Evolutionary conservation across 306 rosid genomes (phyloP).

Genomic region (Macrotyloma uniflorum): DNA sequence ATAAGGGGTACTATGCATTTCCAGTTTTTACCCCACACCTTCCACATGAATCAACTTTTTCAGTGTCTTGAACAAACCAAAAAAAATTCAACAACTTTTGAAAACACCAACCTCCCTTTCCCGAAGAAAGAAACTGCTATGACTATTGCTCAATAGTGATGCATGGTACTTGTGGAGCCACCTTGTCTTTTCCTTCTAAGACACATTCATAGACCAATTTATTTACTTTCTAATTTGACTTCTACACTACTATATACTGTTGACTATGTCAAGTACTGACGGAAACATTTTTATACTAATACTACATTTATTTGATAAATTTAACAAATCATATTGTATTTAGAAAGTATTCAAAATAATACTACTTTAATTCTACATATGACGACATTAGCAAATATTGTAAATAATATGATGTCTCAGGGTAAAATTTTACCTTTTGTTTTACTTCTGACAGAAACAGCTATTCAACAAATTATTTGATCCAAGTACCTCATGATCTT

Average conservation of each 20-base stretch:
- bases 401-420: neutral
- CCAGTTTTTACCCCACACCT: conserved; percentile 20
- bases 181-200: neutral
- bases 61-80: conserved; percentile 20
- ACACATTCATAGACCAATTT: neutral
- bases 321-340: neutral
- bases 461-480: too few relatives aligned
- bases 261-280: neutral
- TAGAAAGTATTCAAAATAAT: neutral
- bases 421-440: neutral
- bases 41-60: neutral
- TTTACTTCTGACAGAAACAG: neutral
- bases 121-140: conserved; percentile 21
- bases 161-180: neutral
- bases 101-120: conserved; percentile 14
- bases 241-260: neutral
- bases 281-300: neutral
- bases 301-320: too few relatives aligned
- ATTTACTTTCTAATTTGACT: neutral
- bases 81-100: conserved; percentile 2
- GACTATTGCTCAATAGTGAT: conserved; percentile 33
- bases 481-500: neutral
- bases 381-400: too few relatives aligned
- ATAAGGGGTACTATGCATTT: conserved; percentile 2
- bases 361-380: too few relatives aligned